Conservation (phyloP, 2,329 filamentous ascomycete genomes). For the Lecanoromycetidae sp. region DNA sequence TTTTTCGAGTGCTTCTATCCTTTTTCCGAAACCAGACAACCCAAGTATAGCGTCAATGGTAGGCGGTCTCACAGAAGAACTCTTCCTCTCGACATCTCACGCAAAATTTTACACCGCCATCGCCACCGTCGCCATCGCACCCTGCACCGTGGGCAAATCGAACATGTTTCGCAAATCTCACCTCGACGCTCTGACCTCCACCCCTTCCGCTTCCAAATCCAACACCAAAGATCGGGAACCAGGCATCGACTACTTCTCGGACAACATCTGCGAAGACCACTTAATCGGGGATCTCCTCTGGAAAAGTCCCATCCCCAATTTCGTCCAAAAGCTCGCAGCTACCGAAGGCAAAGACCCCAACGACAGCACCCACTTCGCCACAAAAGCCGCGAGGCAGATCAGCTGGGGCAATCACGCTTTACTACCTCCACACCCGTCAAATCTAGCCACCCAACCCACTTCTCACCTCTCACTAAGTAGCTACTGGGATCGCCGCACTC, state of each 20-base stretch:
- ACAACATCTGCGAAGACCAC: slow-evolving; percentile 96
- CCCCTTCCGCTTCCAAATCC: slow-evolving; percentile 33
- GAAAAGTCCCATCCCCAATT: slow-evolving; percentile 50
- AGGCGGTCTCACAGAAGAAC: slow-evolving; percentile 80
- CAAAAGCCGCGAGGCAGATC: slow-evolving; percentile 14
- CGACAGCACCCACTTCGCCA: slow-evolving; percentile 20
- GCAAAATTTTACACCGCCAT: slow-evolving; percentile 98
- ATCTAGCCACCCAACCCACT: slow-evolving; percentile 83
- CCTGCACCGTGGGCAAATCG: slow-evolving; percentile 91
- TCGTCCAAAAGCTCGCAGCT: slow-evolving; percentile 20
- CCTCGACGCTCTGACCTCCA: slow-evolving; percentile 56
- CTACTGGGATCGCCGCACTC: slow-evolving; percentile 68
- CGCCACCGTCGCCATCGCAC: slow-evolving; percentile 80
- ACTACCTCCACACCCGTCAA: slow-evolving; percentile 50
- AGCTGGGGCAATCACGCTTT: slow-evolving; percentile 65
- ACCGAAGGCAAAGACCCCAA: slow-evolving; percentile 23
- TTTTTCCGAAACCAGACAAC: background rate
- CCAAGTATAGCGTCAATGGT: background rate
- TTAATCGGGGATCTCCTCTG: slow-evolving; percentile 87
- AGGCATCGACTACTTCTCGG: slow-evolving; percentile 85
- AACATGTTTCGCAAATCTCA: slow-evolving; percentile 97
- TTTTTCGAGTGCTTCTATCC: background rate
- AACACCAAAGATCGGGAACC: slow-evolving; percentile 34
- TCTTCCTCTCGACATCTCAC: slow-evolving; percentile 87
- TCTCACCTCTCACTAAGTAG: slow-evolving; percentile 63